Evolutionary conservation across 768 basidiomycete genomes (phyloP).

Genomic region (Butyriboletus loyo): DNA sequence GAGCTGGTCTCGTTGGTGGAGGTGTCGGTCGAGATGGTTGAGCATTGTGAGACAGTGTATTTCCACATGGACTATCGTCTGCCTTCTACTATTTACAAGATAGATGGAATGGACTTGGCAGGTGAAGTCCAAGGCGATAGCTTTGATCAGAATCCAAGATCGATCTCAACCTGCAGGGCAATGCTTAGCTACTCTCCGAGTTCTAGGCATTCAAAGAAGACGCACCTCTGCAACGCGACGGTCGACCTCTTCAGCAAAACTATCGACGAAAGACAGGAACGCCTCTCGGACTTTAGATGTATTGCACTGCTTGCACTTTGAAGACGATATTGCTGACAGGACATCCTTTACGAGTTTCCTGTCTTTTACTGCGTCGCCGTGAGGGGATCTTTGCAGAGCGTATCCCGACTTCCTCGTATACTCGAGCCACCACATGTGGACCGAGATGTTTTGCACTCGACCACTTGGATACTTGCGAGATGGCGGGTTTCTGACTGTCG

Average conservation of each 20-base stretch:
- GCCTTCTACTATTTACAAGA: constrained; percentile 12
- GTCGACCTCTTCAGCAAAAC: constrained; percentile 8
- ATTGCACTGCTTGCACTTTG: neutral
- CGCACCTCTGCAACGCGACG: constrained; percentile 4
- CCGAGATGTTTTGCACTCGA: neutral
- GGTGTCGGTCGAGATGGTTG: constrained; percentile 19
- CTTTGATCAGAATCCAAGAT: constrained; percentile 1
- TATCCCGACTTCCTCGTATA: constrained; percentile 13
- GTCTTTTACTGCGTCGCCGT: constrained; percentile 1
- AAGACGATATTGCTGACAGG: neutral
- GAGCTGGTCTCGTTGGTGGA: constrained; percentile 34
- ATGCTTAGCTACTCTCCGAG: neutral
- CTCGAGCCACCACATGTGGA: constrained; percentile 14
- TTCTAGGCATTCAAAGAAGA: neutral
- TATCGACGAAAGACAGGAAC: constrained; percentile 10
- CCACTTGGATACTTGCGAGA: constrained; percentile 4
- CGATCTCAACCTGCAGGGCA: constrained; percentile 9
- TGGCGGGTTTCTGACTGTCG: neutral
- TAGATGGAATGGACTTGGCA: neutral
- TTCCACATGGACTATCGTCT: neutral
- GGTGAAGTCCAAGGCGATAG: neutral
- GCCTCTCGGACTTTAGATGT: neutral
- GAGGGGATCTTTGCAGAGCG: constrained; percentile 1
- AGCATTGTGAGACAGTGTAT: constrained; percentile 11
- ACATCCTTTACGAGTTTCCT: neutral